Evolutionary conservation across 1,284 basidiomycete species (phyloP).

Genomic region (Erythrobasidium hasegawianum): DNA sequence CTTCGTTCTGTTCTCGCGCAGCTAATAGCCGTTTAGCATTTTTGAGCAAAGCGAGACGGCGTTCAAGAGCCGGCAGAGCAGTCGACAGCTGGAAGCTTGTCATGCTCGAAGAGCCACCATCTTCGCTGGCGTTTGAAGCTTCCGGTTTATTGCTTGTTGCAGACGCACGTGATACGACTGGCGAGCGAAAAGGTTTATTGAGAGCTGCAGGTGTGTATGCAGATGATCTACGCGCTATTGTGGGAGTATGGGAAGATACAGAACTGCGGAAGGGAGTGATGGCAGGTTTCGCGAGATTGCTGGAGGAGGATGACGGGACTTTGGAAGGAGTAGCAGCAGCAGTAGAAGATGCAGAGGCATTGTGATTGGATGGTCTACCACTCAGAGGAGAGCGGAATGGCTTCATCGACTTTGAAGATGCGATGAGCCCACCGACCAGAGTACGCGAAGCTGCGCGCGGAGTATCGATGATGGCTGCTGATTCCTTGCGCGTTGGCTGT

Average conservation of each 20-base stretch:
- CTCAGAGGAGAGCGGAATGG: constrained; percentile 28
- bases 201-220: neutral
- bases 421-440: constrained; percentile 27
- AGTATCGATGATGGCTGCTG: neutral
- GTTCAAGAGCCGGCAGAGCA: constrained; percentile 12
- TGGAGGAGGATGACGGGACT: neutral
- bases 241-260: neutral
- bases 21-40: constrained; percentile 12
- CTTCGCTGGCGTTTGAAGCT: neutral
- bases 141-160: neutral
- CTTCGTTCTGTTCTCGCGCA: constrained; percentile 5
- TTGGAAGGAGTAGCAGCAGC: constrained; percentile 6
- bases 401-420: constrained; percentile 27
- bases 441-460: neutral
- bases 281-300: neutral
- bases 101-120: neutral
- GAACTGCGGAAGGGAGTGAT: neutral
- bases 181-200: constrained; percentile 28
- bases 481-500: neutral
- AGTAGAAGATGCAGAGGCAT: too few relatives aligned
- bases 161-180: neutral
- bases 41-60: constrained; percentile 22
- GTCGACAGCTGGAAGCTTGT: constrained; percentile 16
- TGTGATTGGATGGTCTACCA: neutral
- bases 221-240: neutral